Base-by-base conservation (phyloP, 352 stramenopile species). In the Phytophthora litchii region DNA sequence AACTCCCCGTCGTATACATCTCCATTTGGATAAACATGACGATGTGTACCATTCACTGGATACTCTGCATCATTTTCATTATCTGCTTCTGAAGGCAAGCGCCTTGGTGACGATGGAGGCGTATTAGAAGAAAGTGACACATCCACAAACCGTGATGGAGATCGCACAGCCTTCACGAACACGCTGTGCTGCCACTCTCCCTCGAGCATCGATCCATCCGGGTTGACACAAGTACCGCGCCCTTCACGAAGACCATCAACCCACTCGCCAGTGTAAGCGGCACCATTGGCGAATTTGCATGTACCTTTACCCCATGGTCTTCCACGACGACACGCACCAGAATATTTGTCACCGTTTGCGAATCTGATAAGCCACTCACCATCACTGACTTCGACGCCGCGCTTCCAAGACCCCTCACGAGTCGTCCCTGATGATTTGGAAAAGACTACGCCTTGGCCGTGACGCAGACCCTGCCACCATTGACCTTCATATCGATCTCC, bases 231-330 rank as follows among this genome's bases (percentile, higher is more conserved):
- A 14, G 88, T 68, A 12, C 91, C 89, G 14, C 74, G 68, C 3
- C 91, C 92, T 65, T 97, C 80, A 43, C 88, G 76, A 14, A 90
- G 60, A 3, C 87, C 89, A 40, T 96, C 75, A 5, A 88, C 54
- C 79, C 80, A 98, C 8, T 67, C 54, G 0, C 95, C 95, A 2
- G 82, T 91, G 59, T 97, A 98, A 11, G 96, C 81, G 49, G 92
- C 85, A 9, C 93, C 92, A 46, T 96, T 96, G 19, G 83, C 69
- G 25, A 97, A 97, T 49, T 96, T 94, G 48, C 92, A 95, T 0
- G 89, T 90, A 1, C 95, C 95, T 52, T 86, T 69, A 9, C 83
- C 83, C 79, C 80, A 89, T 20, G 83, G 78, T 8, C 75, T 68
- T 0, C 81, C 80, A n/a, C 76, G 76, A 13, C 72, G 75, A 25